A percentile compares a stretch with the other conserved stretches of the same genome.
phyloP scores from a whole-genome alignment of 2,329 filamentous ascomycete species.

The Arthrobotrys megalospora region DNA sequence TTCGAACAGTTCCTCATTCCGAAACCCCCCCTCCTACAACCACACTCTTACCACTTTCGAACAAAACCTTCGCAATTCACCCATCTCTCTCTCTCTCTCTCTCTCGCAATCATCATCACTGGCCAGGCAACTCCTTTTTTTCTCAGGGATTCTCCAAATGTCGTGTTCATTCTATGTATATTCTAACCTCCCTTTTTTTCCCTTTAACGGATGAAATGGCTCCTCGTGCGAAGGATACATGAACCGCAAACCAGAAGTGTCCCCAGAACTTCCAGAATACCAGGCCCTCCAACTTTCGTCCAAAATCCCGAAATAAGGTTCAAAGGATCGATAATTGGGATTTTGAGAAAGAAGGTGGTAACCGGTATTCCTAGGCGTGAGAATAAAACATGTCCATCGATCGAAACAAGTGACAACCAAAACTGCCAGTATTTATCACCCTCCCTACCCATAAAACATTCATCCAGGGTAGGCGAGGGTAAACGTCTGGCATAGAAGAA shows the following conservation, averaged over 20 bases:
- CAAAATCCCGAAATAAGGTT: not conserved
- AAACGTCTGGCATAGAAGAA: constrained; percentile 61
- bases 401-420: not conserved
- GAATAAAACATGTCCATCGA: not conserved
- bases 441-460: constrained; percentile 58
- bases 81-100: too few species aligned
- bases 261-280: constrained; percentile 10
- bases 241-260: constrained; percentile 19
- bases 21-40: constrained; percentile 2
- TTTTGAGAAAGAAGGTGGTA: not conserved
- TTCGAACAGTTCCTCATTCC: constrained; percentile 10
- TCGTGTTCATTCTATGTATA: constrained; percentile 61
- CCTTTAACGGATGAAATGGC: constrained; percentile 36
- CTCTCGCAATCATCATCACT: constrained; percentile 39
- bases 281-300: not conserved
- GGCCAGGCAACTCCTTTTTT: constrained; percentile 38
- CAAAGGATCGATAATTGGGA: not conserved
- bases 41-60: constrained; percentile 13
- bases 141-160: constrained; percentile 40
- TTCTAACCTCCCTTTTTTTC: constrained; percentile 52
- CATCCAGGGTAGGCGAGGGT: constrained; percentile 61
- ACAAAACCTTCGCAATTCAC: too few species aligned
- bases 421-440: constrained; percentile 61
- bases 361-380: constrained; percentile 44
- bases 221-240: constrained; percentile 48